A percentile compares a stretch with the other conserved stretches of the same genome.
These are phyloP conservation scores for Aspergillus eucalypticola DNA, from an alignment of 2,329 filamentous ascomycete species.

Conservation along the genomic window DNA sequence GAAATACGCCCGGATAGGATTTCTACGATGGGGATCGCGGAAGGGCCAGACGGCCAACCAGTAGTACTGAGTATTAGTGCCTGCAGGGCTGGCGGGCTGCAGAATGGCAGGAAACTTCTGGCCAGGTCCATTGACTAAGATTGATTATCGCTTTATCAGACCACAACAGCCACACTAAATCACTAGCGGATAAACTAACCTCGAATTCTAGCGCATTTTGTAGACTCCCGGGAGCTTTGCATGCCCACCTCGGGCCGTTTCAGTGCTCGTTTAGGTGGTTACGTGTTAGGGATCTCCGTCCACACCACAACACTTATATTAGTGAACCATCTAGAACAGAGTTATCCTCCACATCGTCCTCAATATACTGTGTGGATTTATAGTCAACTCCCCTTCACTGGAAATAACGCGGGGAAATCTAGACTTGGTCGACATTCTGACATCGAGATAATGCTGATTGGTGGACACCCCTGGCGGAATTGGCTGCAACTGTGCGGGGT, in stretches of 20 bases:
- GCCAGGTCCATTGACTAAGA: constrained; percentile 21
- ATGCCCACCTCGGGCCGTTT: constrained; percentile 1
- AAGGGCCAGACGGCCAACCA: constrained; percentile 1
- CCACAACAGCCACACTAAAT: no score
- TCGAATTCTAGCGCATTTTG: not conserved
- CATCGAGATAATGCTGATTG: constrained; percentile 10
- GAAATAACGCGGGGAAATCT: not conserved
- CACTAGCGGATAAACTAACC: not conserved
- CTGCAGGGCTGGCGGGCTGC: constrained; percentile 1
- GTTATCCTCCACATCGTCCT: not conserved
- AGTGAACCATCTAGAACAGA: no score
- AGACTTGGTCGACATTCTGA: constrained; percentile 7
- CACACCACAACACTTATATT: not conserved
- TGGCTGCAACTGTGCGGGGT: constrained; percentile 8
- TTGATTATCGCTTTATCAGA: not conserved
- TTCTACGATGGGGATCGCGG: not conserved
- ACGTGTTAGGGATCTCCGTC: not conserved
- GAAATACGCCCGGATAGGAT: constrained; percentile 5
- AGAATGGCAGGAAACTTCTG: not conserved
- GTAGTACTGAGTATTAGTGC: not conserved
- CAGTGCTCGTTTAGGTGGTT: not conserved
- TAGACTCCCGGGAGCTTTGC: not conserved
- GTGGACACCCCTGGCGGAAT: not conserved
- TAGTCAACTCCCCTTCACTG: not conserved
- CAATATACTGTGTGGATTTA: no score